Base-by-base conservation (phyloP, 345 rosid species). In the Dovyalis caffra region DNA sequence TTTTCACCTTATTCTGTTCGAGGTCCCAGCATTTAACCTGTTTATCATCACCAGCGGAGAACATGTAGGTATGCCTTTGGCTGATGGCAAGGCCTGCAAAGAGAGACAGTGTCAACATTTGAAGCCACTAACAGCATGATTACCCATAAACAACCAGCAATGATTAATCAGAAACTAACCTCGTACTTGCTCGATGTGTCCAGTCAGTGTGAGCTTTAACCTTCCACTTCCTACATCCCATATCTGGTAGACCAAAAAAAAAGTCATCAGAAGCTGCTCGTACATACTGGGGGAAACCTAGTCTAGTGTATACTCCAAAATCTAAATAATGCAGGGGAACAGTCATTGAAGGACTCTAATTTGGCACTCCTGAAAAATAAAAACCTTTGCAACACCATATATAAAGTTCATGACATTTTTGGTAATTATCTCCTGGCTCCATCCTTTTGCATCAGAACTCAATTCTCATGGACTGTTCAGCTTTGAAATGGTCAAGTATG, bases 11-110 rank as follows among this genome's bases (percentile, higher is more conserved):
- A 78, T 96, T 93, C 82, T 96, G 99, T 77, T 96, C 99, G 83
- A 96, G 99, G 75, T 96, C 99, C 98, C 98, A 96, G 77, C 99
- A 96, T 83, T 96, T 96, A 74, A 96, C 99, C 88, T 90, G 98
- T 67, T 96, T 96, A 82, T 96, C 99, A 80, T 96, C 99, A 72
- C 99, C 99, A 77, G 99, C 97, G 64, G 98, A 96, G 81, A 93
- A 96, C 98, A 96, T 89, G 79, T 93, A 96, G 8, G 99, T 91
- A 74, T 90, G 95, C 74, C 85, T 89, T 77, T 62, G 87, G 82
- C 99, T 96, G 69, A 96, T 89, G 51, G 97, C 99, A 69, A 96
- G 99, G 60, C 98, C 99, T 91, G 84, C 28, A 86, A 78, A 78
- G 2, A n/a, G n/a, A 25, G 23, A 80, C 31, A 28, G 6, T 31